A percentile compares a stretch with the other conserved stretches of the same genome.
Conservation (phyloP, 2,329 filamentous ascomycete species). For the Pseudopyrenochaeta lycopersici region DNA sequence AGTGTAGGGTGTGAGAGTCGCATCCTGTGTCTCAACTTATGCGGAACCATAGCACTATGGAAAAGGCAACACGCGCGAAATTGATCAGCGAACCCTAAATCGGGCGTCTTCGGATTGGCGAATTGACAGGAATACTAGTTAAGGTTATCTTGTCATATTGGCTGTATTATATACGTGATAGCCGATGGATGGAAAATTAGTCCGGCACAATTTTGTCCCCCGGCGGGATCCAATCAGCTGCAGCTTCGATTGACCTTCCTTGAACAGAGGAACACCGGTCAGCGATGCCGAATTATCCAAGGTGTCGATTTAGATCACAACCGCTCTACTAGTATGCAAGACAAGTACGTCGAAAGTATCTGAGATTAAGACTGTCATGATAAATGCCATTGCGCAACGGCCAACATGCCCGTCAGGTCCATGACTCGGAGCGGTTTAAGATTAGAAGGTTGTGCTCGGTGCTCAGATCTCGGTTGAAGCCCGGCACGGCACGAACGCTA, state of each 20-base stretch:
- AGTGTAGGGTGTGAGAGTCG: too few species aligned
- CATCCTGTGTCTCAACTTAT: slow-evolving; percentile 1
- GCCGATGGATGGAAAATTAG: neutral
- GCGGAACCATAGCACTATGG: slow-evolving; percentile 11
- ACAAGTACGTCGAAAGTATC: too few species aligned
- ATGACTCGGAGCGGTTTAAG: slow-evolving; percentile 14
- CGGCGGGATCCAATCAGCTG: neutral
- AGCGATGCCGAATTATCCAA: neutral
- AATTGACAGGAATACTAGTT: neutral
- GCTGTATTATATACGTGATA: neutral
- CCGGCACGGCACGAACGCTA: slow-evolving; percentile 36
- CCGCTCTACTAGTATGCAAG: neutral
- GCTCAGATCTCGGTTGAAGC: slow-evolving; percentile 33
- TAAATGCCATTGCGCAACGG: slow-evolving; percentile 10
- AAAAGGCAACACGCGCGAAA: slow-evolving; percentile 9
- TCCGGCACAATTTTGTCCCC: neutral
- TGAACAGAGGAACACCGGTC: neutral
- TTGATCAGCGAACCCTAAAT: slow-evolving; percentile 5
- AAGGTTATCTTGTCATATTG: neutral
- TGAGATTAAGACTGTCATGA: neutral
- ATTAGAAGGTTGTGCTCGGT: slow-evolving; percentile 29
- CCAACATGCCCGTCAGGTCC: slow-evolving; percentile 9
- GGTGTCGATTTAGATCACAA: neutral
- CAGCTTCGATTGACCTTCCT: neutral
- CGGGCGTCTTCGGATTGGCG: slow-evolving; percentile 7